These are phyloP conservation scores for Citrus reticulata DNA, from an alignment of 345 rosid species.

Conservation along the genomic window DNA sequence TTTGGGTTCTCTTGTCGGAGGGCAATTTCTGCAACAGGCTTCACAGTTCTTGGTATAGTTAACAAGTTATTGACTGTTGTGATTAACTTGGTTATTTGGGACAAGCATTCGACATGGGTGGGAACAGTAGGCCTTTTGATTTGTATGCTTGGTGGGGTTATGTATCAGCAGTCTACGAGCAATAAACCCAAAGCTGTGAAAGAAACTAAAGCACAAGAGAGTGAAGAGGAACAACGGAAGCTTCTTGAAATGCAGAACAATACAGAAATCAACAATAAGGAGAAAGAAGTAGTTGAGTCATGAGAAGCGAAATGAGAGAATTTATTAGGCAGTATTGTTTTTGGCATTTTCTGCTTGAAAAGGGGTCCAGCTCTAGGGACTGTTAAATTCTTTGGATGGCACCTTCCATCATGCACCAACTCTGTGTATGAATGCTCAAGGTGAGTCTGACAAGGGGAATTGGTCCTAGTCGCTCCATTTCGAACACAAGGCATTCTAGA, in stretches of 20 bases:
- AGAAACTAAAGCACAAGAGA: constrained; percentile 34
- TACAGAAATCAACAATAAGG: constrained; percentile 23
- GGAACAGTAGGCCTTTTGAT: constrained; percentile 88
- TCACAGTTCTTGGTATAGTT: constrained; percentile 96
- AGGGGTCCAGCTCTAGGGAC: neutral
- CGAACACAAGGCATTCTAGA: neutral
- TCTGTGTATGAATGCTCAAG: neutral
- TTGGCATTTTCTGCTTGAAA: neutral
- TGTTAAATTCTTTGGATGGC: neutral
- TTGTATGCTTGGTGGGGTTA: constrained; percentile 84
- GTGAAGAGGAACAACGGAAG: constrained; percentile 67
- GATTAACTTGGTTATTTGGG: constrained; percentile 86
- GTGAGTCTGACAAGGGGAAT: neutral
- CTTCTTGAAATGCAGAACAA: constrained; percentile 71
- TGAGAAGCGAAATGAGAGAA: constrained; percentile 24
- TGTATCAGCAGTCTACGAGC: constrained; percentile 87
- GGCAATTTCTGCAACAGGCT: constrained; percentile 95
- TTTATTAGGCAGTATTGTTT: neutral
- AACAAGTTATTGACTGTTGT: constrained; percentile 89
- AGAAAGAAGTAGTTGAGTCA: constrained; percentile 24
- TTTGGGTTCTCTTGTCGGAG: constrained; percentile 94
- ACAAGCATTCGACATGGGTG: constrained; percentile 76
- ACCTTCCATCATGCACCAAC: neutral
- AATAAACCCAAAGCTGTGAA: constrained; percentile 56
- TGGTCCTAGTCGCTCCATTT: neutral